Percentiles rank a stretch among this genome's conserved stretches.
These are phyloP conservation scores for Fusarium duplospermum DNA, from an alignment of 2,329 filamentous ascomycete species.

Conservation along the genomic window DNA sequence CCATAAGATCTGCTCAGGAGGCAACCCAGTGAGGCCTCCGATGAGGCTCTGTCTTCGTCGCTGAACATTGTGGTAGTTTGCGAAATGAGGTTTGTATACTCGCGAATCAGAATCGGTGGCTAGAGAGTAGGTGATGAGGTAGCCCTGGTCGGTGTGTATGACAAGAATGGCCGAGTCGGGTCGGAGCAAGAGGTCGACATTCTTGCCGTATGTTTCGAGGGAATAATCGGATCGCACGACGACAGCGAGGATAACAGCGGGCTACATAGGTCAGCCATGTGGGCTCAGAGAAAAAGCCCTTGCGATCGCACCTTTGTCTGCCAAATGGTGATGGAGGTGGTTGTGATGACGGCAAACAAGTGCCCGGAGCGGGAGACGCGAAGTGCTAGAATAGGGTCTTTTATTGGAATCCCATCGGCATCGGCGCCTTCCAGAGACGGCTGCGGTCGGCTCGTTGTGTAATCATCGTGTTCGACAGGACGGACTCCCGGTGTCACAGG, in stretches of 20 bases:
- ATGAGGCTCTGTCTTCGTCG: conserved; percentile 71
- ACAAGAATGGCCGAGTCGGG: conserved; percentile 94
- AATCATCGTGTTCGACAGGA: conserved; percentile 67
- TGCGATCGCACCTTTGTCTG: conserved; percentile 82
- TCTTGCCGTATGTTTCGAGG: conserved; percentile 84
- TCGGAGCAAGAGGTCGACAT: conserved; percentile 84
- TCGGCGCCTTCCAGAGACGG: conserved; percentile 44
- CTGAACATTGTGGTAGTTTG: conserved; percentile 73
- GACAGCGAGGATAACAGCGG: conserved; percentile 87
- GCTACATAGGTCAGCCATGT: conserved; percentile 61
- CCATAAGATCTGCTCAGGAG: conserved; percentile 73
- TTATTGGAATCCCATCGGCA: conserved; percentile 55
- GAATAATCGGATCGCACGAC: conserved; percentile 86
- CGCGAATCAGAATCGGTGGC: conserved; percentile 84
- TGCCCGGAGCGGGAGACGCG: conserved; percentile 83
- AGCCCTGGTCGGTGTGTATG: conserved; percentile 86
- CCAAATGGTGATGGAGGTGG: conserved; percentile 91
- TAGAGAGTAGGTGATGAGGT: conserved; percentile 93
- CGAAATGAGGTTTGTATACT: conserved; percentile 87
- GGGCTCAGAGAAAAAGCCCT: not conserved
- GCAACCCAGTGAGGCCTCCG: conserved; percentile 64
- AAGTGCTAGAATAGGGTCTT: conserved; percentile 78
- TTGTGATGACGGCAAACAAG: conserved; percentile 87
- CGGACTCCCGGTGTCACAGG: conserved; percentile 69
- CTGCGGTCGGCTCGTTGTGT: conserved; percentile 38